Percentiles rank a stretch among this genome's conserved stretches.
Evolutionary conservation across 768 basidiomycete genomes (phyloP).

Genomic region (Hygrophoropsis aurantiaca): DNA sequence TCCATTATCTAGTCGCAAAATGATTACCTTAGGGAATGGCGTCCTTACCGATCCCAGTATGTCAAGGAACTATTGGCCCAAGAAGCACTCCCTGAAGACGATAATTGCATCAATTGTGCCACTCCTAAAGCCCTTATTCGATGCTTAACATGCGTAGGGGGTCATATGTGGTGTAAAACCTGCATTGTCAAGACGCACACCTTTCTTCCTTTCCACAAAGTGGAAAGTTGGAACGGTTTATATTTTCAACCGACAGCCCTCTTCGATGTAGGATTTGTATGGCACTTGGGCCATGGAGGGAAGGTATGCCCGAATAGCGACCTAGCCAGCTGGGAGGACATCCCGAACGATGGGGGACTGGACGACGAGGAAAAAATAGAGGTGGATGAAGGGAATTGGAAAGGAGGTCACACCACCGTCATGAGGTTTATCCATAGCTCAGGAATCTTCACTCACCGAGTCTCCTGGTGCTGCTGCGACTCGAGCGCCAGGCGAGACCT

Average conservation of each 20-base stretch:
- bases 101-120: not conserved
- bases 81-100: not conserved
- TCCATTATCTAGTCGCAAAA: slow-evolving; percentile 8
- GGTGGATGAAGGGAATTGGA: not conserved
- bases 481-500: no score
- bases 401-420: no score
- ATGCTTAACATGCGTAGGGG: slow-evolving; percentile 1
- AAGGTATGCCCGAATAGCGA: slow-evolving; percentile 11
- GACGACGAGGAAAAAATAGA: not conserved
- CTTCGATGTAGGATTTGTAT: slow-evolving; percentile 15
- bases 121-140: not conserved
- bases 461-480: slow-evolving; percentile 4
- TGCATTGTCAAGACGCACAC: not conserved
- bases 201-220: slow-evolving; percentile 13
- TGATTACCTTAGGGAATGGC: slow-evolving; percentile 2
- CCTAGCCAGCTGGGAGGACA: not conserved
- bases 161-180: not conserved
- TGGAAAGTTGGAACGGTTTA: slow-evolving; percentile 19
- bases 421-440: not conserved
- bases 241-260: slow-evolving; percentile 13
- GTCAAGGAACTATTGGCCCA: not conserved
- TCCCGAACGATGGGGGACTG: not conserved
- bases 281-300: slow-evolving; percentile 22
- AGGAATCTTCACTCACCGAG: slow-evolving; percentile 1
- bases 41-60: not conserved